A percentile compares a stretch with the other conserved stretches of the same genome.
These are phyloP conservation scores for Monilinia fructigena DNA, from an alignment of 2,329 filamentous ascomycete species.

Conservation along the genomic window DNA sequence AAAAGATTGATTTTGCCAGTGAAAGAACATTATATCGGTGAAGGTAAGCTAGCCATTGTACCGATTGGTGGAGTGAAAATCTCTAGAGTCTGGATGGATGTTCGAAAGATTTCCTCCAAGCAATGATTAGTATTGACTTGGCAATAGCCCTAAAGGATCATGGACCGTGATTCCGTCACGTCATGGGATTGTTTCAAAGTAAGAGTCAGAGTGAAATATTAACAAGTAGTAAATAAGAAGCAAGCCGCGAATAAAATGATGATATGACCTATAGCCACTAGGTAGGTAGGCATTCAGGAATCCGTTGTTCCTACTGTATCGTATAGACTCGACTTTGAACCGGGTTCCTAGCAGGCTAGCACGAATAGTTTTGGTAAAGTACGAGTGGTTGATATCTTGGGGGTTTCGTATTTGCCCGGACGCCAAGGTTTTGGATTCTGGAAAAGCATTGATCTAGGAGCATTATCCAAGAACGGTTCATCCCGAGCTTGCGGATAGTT, in stretches of 20 bases:
- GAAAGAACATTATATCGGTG: background rate
- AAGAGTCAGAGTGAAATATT: background rate
- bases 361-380: no score
- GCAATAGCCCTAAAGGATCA: background rate
- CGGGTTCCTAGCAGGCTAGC: no score
- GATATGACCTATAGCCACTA: background rate
- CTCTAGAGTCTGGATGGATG: background rate
- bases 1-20: no score
- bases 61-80: slow-evolving; percentile 7
- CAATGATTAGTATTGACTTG: background rate
- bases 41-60: background rate
- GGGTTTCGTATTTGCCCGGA: background rate
- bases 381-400: no score
- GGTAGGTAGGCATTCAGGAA: background rate
- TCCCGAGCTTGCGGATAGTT: background rate
- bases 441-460: background rate
- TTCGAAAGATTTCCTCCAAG: slow-evolving; percentile 9
- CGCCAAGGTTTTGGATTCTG: no score
- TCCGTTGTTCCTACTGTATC: background rate
- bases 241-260: background rate
- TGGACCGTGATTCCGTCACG: background rate
- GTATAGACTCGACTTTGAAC: background rate
- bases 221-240: background rate
- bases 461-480: background rate
- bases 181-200: background rate